Base-by-base conservation (phyloP, 805 yeast species). In the Wickerhamiella qilinensis region DNA sequence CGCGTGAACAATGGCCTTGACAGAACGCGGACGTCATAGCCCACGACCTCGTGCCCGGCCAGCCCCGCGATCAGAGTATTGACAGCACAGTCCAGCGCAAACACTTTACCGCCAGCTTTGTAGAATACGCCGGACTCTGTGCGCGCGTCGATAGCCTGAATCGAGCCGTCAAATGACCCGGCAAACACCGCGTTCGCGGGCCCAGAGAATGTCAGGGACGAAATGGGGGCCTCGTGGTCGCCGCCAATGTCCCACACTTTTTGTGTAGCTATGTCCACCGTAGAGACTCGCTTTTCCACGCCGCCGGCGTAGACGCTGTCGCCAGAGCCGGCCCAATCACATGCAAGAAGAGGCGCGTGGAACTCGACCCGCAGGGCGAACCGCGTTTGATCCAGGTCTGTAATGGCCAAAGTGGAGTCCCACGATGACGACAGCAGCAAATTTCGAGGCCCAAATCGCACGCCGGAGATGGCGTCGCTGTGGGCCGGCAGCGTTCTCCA, bases 51-150 rank as follows among this genome's bases (percentile, higher is more conserved):
- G 34, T 75, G 64, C 6, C 62, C 57, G 0, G 75, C 56, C 58
- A 69, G 59, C 0, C 70, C 78, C 16, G 75, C 61, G 1, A 73
- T 67, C 6, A 76, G 47, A 15, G 54, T 48, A 20, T 62, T 52
- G 2, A 56, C 57, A 12, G 67, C 56, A 1, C 67, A 51, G 49
- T 75, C 85, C 71, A 77, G 67, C 3, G 73, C 64, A 34, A 74
- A 64, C 5, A 75, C 68, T 52, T 75, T 76, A 6, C 60, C 60
- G 1, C 64, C 61, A 17, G 65, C 38, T 12, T 36, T 20, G 20
- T 39, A 39, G 25, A 39, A 28, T 43, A 35, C 15, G 7, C 42
- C 42, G 31, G 20, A 14, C 14, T 35, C 36, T 4, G 19, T n/a
- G 16, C 42, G 18, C 15, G 29, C n/a, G 18, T 39, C 42, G 20